Evolutionary conservation across 176 grass and related monocot genomes (phyloP).

Genomic region (Raddia distichophylla): DNA sequence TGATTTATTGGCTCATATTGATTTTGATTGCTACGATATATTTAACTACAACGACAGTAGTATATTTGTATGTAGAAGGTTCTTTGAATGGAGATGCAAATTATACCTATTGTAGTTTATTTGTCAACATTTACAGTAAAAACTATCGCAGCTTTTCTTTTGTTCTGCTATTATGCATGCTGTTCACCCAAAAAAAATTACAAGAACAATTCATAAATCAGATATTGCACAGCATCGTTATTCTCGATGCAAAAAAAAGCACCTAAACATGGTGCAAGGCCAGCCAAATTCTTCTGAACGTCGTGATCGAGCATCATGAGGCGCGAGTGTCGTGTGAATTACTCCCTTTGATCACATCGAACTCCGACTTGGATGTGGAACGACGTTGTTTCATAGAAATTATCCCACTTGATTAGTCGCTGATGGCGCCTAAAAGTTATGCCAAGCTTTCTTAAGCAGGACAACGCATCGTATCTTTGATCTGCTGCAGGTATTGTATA

Average conservation of each 20-base stretch:
- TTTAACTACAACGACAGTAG: too few relatives aligned
- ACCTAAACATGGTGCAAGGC: too few relatives aligned
- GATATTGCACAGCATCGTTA: slow-evolving; percentile 13
- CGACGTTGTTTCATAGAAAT: slow-evolving; percentile 29
- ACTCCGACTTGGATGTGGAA: slow-evolving; percentile 8
- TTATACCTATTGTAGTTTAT: too few relatives aligned
- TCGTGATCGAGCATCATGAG: slow-evolving; percentile 15
- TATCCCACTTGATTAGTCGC: slow-evolving; percentile 25
- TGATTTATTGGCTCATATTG: too few relatives aligned
- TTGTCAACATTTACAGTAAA: too few relatives aligned
- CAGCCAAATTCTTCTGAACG: slow-evolving; percentile 8
- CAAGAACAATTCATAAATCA: slow-evolving; percentile 8
- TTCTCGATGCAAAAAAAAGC: neutral
- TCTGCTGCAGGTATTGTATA: slow-evolving; percentile 29
- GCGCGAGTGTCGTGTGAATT: slow-evolving; percentile 17
- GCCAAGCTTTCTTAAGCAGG: slow-evolving; percentile 33
- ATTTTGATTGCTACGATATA: too few relatives aligned
- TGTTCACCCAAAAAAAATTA: neutral
- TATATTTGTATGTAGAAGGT: too few relatives aligned
- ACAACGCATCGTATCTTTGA: slow-evolving; percentile 33
- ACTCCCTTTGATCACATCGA: slow-evolving; percentile 34
- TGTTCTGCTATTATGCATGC: neutral
- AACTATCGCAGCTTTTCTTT: neutral
- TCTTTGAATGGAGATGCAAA: too few relatives aligned
- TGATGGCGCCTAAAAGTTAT: slow-evolving; percentile 32